Base-by-base conservation (phyloP, 352 stramenopile genomes). In the Hyaloperonospora brassicae region DNA sequence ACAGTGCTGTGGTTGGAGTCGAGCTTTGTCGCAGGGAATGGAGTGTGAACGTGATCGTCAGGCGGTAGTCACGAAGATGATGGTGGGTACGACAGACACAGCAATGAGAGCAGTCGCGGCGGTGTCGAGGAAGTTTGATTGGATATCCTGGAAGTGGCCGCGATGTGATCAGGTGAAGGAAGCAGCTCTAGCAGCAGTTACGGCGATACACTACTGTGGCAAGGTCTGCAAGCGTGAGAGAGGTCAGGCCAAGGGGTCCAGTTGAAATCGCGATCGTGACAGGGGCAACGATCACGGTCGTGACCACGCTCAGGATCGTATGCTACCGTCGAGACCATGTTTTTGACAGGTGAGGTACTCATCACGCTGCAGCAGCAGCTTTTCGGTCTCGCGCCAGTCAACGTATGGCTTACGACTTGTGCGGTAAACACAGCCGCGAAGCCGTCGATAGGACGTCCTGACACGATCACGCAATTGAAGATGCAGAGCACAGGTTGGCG, bases 361-460 rank as follows among this genome's bases (percentile, higher is more conserved):
- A 43, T 50, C 59, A 21, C 46, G 60, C 55, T 52, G 60, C 54
- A 55, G 61, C 52, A 73, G 67, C 55, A 74, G 35, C 31, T 70
- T 84, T 14, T 71, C 76, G 5, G 92, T 93, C 53, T 92, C 81
- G n/a, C 76, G 84, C 2, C 81, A 79, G 22, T 79, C 79, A 22
- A 92, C 81, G 50, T 94, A 94, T 56, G 83, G 91, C 31, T 79
- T 78, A n/a, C 68, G 68, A 0, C 69, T 92, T 13, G 79, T 77
- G 1, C 78, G 87, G 48, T 67, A 76, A 41, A 78, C 77, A 0
- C 72, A 87, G 23, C 52, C 55, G 36, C 58, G 59, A 35, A 57
- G 55, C 23, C 61, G 55, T 25, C 48, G 62, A 44, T 70, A 70
- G 22, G 75, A 84, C 34, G 70, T 73, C 11, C 25, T 68, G 84